phyloP scores from a whole-genome alignment of 2,329 filamentous ascomycete species.

The Monosporascus sp. region DNA sequence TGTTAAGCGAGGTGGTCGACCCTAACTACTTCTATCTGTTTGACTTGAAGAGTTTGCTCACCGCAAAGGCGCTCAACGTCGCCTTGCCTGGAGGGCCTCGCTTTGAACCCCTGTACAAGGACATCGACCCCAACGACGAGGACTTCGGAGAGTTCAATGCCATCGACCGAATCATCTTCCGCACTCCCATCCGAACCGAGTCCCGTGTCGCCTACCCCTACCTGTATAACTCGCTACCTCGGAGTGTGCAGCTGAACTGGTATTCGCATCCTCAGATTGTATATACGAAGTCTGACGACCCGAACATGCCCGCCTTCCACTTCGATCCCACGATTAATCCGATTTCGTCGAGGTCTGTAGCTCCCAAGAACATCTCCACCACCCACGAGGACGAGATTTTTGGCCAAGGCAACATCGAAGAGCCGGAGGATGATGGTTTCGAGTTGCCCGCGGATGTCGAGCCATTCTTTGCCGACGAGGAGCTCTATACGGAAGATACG shows the following conservation, averaged over 20 bases:
- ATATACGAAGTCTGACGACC: constrained; percentile 82
- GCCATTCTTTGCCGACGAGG: constrained; percentile 85
- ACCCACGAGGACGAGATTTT: constrained; percentile 95
- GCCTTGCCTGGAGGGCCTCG: constrained; percentile 95
- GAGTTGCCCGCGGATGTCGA: constrained; percentile 73
- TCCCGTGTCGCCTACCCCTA: constrained; percentile 92
- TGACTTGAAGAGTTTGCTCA: constrained; percentile 89
- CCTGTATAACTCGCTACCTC: constrained; percentile 91
- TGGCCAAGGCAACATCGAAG: constrained; percentile 68
- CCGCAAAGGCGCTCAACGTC: constrained; percentile 94
- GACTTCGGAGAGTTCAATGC: constrained; percentile 99
- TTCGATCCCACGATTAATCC: constrained; percentile 98
- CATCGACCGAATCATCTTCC: constrained; percentile 98
- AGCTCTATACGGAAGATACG: constrained; percentile 84
- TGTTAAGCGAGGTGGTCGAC: constrained; percentile 88
- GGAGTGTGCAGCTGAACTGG: constrained; percentile 90
- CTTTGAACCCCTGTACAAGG: constrained; percentile 96
- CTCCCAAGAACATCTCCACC: constrained; percentile 86
- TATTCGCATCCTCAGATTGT: constrained; percentile 92
- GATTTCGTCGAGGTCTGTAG: constrained; percentile 90
- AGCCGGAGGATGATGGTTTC: constrained; percentile 76
- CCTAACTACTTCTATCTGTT: constrained; percentile 99
- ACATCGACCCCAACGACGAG: constrained; percentile 97
- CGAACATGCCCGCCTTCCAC: constrained; percentile 89
- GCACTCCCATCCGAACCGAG: constrained; percentile 88